These are phyloP conservation scores for Bruguiera parviflora DNA, from an alignment of 345 rosid species.

Conservation along the genomic window DNA sequence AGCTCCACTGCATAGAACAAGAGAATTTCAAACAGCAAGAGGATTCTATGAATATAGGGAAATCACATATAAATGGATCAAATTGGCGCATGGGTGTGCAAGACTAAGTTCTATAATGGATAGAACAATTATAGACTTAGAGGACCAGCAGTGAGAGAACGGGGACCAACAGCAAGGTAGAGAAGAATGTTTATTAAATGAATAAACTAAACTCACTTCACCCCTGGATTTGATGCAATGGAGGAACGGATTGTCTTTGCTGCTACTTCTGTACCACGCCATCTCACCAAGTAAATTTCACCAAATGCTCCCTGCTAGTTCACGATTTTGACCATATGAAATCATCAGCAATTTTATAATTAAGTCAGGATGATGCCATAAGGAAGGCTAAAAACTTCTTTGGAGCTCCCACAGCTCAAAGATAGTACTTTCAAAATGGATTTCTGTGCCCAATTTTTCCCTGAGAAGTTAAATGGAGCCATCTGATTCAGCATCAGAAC, in stretches of 20 bases:
- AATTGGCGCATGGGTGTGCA: not conserved
- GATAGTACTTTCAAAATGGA: not conserved
- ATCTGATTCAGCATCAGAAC: not conserved
- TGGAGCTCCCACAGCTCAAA: constrained; percentile 6
- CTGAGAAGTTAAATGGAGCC: constrained; percentile 3
- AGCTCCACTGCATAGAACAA: not conserved
- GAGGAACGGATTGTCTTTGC: constrained; percentile 66
- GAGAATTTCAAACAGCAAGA: not conserved
- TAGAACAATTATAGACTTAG: not conserved
- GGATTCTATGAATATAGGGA: not conserved
- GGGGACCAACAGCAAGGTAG: too few species aligned
- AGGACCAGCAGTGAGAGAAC: too few species aligned
- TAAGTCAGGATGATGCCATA: not conserved
- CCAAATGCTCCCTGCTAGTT: constrained; percentile 53
- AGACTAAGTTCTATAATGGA: not conserved
- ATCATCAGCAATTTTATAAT: not conserved
- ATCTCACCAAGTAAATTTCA: constrained; percentile 57
- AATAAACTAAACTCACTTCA: constrained; percentile 40
- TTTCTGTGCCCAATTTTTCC: constrained; percentile 5
- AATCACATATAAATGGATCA: not conserved
- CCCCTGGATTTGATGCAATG: constrained; percentile 57
- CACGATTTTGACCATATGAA: constrained; percentile 8
- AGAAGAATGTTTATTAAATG: not conserved
- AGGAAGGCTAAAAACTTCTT: not conserved
- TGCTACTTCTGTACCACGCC: constrained; percentile 67